phyloP scores from a whole-genome alignment of 2,329 filamentous ascomycete species.

The Pseudomassariella vexata region DNA sequence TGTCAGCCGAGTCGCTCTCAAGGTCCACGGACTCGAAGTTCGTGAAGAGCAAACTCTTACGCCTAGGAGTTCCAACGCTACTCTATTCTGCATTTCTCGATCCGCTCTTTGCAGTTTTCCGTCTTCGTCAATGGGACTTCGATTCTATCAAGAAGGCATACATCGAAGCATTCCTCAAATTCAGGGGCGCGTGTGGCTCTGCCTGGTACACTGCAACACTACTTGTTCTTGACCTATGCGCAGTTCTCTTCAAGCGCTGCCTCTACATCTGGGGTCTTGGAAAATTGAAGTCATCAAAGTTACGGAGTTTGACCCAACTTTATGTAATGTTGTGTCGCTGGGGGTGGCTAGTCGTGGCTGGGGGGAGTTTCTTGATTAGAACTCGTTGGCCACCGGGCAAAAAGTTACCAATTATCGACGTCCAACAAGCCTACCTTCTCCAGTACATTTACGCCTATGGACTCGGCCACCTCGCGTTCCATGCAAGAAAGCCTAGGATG shows the following conservation, averaged over 20 bases:
- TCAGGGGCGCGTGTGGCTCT: constrained; percentile 2
- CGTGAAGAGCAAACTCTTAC: constrained; percentile 2
- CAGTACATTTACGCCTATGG: constrained; percentile 5
- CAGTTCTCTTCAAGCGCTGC: constrained; percentile 4
- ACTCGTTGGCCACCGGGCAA: constrained; percentile 3
- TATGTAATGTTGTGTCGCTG: constrained; percentile 5
- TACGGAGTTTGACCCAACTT: constrained; percentile 1
- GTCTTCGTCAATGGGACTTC: neutral
- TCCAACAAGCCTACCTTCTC: constrained; percentile 1
- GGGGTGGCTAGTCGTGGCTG: constrained; percentile 6
- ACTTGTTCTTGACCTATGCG: constrained; percentile 5
- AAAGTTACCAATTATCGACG: constrained; percentile 1
- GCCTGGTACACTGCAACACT: constrained; percentile 6
- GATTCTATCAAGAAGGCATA: constrained; percentile 2
- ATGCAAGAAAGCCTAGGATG: constrained; percentile 4
- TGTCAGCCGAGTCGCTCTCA: constrained; percentile 3
- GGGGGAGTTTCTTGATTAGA: constrained; percentile 4
- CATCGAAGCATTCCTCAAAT: constrained; percentile 2
- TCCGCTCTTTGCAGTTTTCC: neutral
- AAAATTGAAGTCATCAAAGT: neutral
- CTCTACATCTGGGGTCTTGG: constrained; percentile 1
- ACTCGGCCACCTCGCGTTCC: constrained; percentile 4
- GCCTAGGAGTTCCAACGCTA: constrained; percentile 1
- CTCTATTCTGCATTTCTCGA: constrained; percentile 1
- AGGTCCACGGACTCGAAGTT: neutral